Evolutionary conservation across 805 yeast species (phyloP), one percentile per base, ranked within the genome.

Genomic region (Saccharomycopsis fibuligera): DNA sequence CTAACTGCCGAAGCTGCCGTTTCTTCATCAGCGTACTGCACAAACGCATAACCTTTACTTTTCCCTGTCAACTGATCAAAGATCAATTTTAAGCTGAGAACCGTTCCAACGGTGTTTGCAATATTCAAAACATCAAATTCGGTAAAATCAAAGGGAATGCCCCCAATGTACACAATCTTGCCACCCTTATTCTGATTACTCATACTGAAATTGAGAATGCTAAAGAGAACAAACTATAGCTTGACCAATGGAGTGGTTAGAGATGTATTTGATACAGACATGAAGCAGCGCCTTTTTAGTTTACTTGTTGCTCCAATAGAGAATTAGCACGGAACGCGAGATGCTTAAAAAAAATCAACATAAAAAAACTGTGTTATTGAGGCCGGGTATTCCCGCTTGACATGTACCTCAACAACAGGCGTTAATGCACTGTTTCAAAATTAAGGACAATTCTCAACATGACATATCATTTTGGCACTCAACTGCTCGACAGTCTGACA

Each of bases 1-100:
- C 97, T 70, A 24, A 89, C 95, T 0, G 98, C 97, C 17, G 91
- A 81, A 1, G 86, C 79, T 4, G 96, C 96, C 0, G 96, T 85
- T 57, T 86, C 96, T 10, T 76, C 68, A 62, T 91, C 73, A 43
- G 74, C 76, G 62, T 85, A 91, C 58, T 85, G 90, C 16, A 91
- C 83, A 58, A 86, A 86, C 3, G 96, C 96, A 60, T 81, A 86
- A 2, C 97, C 97, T 63, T 84, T 88, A 6, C 96, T 86, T 60
- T 81, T 82, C 2, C 97, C 97, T 0, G 96, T 89, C 47, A 81
- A 81, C 39, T 86, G 82, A 62, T 91, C 97, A 62, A 90, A 87
- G 63, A 87, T 74, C 60, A 91, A 73, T 61, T 83, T 81, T 51
- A 87, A 68, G 48, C 76, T 78, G 23, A 76, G 74, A 1, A 91